Conservation (phyloP, 306 rosid genomes). For the Inga leiocalycina region DNA sequence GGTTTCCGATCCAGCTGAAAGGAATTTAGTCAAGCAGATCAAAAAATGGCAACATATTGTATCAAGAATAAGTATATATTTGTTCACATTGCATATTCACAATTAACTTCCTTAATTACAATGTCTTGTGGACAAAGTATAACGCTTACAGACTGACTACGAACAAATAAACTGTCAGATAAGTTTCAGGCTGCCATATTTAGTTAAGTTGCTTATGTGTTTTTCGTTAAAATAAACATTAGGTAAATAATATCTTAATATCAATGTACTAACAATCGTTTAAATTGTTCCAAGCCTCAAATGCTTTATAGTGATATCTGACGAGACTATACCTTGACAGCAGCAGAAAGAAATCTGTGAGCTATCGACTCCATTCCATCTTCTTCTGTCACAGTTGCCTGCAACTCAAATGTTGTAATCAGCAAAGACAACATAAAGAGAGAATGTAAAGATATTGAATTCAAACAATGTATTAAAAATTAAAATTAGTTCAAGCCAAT, state of each 20-base stretch:
- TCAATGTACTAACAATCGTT: background rate
- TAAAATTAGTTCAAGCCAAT: constrained; percentile 12
- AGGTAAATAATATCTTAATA: constrained; percentile 1
- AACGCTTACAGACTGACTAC: constrained; percentile 6
- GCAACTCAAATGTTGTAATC: constrained; percentile 42
- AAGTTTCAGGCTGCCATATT: constrained; percentile 12
- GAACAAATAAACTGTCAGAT: background rate
- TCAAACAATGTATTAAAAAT: constrained; percentile 20
- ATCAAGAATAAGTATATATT: background rate
- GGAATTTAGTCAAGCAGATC: constrained; percentile 29
- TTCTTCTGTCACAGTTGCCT: constrained; percentile 94
- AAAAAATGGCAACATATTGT: constrained; percentile 20
- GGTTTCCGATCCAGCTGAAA: constrained; percentile 94
- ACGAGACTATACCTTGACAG: constrained; percentile 70
- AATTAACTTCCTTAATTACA: background rate
- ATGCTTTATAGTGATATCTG: constrained; percentile 13
- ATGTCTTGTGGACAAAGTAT: background rate
- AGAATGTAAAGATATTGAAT: constrained; percentile 28
- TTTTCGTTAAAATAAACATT: background rate
- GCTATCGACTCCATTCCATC: constrained; percentile 99
- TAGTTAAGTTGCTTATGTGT: background rate
- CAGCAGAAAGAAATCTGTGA: constrained; percentile 97
- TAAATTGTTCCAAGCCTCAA: background rate
- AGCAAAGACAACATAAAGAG: constrained; percentile 26
- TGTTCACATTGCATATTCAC: background rate